Evolutionary conservation across 169 alveolate species (phyloP).

Genomic region (Perkinsus olseni): DNA sequence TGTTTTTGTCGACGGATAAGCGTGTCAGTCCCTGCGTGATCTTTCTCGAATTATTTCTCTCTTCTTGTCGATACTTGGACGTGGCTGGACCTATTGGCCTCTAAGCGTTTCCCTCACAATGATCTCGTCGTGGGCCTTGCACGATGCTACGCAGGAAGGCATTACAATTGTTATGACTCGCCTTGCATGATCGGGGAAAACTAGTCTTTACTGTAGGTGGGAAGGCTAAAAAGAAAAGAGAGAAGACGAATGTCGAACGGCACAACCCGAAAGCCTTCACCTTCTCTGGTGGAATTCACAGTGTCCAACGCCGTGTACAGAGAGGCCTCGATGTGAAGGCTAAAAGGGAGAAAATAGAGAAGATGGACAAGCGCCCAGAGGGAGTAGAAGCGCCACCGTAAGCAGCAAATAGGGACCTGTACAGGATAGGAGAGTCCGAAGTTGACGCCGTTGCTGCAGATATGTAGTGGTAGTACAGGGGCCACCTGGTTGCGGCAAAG

Average conservation of each 20-base stretch:
- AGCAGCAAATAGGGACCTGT: not conserved
- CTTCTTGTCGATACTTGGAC: too few relatives aligned
- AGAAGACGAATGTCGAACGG: slow-evolving; percentile 25
- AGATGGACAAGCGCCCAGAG: slow-evolving; percentile 65
- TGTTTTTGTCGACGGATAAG: too few relatives aligned
- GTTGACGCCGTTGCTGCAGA: not conserved
- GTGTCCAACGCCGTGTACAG: slow-evolving; percentile 79
- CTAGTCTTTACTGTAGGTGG: not conserved
- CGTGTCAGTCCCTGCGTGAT: too few relatives aligned
- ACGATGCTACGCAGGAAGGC: too few relatives aligned
- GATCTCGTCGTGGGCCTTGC: too few relatives aligned
- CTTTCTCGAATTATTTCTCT: too few relatives aligned
- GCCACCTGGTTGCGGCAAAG: slow-evolving; percentile 87
- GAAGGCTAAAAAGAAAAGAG: slow-evolving; percentile 25
- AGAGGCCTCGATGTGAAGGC: slow-evolving; percentile 70
- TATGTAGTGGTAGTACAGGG: slow-evolving; percentile 76
- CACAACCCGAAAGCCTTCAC: slow-evolving; percentile 85
- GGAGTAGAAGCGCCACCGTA: slow-evolving; percentile 15
- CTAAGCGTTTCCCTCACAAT: too few relatives aligned
- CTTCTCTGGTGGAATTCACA: slow-evolving; percentile 78
- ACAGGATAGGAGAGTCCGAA: slow-evolving; percentile 24
- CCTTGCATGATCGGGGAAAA: not conserved
- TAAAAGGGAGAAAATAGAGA: slow-evolving; percentile 59
- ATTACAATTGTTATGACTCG: too few relatives aligned
- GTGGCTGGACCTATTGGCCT: too few relatives aligned